These are phyloP conservation scores for Verticillium dahliae DNA, from an alignment of 2,329 filamentous ascomycete species.

Conservation along the genomic window DNA sequence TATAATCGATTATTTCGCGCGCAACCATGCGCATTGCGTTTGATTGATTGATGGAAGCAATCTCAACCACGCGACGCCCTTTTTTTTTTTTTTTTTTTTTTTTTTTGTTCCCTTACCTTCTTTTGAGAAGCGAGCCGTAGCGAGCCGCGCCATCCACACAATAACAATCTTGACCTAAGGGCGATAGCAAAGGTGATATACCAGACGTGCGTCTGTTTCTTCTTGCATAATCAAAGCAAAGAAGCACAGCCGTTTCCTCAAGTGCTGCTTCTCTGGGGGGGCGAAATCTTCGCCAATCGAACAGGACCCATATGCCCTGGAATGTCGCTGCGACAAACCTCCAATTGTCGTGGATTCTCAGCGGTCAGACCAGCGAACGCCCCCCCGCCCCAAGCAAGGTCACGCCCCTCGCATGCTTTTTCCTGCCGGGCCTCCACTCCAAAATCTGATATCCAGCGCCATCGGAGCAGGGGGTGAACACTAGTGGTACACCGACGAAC, in stretches of 20 bases:
- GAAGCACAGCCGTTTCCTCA: too few species aligned
- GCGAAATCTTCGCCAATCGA: background rate
- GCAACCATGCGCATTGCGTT: background rate
- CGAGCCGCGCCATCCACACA: too few species aligned
- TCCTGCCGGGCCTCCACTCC: background rate
- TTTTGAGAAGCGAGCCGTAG: too few species aligned
- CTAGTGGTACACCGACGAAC: background rate
- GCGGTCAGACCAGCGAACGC: background rate
- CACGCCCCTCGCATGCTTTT: background rate
- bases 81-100: too few species aligned
- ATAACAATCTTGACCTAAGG: too few species aligned
- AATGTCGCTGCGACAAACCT: background rate
- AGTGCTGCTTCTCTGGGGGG: too few species aligned
- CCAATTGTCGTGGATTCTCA: background rate
- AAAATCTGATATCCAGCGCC: slow-evolving; percentile 1
- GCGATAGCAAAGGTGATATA: too few species aligned
- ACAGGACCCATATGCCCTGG: background rate
- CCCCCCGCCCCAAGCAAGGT: background rate
- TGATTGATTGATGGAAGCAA: too few species aligned
- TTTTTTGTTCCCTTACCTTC: too few species aligned
- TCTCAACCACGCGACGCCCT: background rate
- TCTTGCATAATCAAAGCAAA: too few species aligned
- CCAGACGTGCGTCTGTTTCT: too few species aligned
- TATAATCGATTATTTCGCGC: background rate
- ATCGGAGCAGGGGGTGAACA: background rate